Evolutionary conservation across 208 protist genomes (phyloP), one percentile per base, ranked within the genome.

Genomic region (Acanthamoeba sp.): DNA sequence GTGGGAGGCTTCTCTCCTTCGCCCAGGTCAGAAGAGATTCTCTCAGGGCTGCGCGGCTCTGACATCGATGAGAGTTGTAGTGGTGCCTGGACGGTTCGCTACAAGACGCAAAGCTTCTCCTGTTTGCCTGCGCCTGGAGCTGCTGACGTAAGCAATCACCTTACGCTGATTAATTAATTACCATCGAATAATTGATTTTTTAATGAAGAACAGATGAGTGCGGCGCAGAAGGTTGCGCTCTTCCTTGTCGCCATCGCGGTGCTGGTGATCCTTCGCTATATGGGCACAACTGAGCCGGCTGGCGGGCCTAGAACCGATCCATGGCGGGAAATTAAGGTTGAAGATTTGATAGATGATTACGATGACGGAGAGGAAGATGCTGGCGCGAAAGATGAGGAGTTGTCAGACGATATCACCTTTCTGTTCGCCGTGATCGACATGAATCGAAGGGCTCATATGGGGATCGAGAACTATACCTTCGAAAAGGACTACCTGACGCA

Each of bases 381-480:
- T 20, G 71, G 71, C 0, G 14, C 7, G 5, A 45, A 62, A 40
- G 82, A 89, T 24, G 82, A 89, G 5, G 82, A 89, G 22, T n/a
- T 91, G 4, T 66, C 52, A 0, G 85, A 91, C 32, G 85, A 91
- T 10, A 73, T 91, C 22, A 91, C 85, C 7, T 91, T 91, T 14
- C 62, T 91, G 27, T 91, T 91, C 34, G 85, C 59, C 27, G 50
- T 91, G 18, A 91, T 91, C 52, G 52, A 91, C 85, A 91, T 91
- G 85, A 91, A 91, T 55, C 32, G 85, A 0, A 69, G 18, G 27
- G n/a, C 85, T 18, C 85, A 91, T 24, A 32, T 91, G 85, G 85
- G 85, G 20, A 91, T 91, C 36, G 85, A 91, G 42, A 91, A 91
- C 85, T 91, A 91, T 55, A 91, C 85, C 14, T 91, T 91, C 62